Percentiles rank a stretch among this genome's conserved stretches.
These are phyloP conservation scores for Aspergillus pseudoviridinutans DNA, from an alignment of 2,329 filamentous ascomycete species.

Conservation along the genomic window DNA sequence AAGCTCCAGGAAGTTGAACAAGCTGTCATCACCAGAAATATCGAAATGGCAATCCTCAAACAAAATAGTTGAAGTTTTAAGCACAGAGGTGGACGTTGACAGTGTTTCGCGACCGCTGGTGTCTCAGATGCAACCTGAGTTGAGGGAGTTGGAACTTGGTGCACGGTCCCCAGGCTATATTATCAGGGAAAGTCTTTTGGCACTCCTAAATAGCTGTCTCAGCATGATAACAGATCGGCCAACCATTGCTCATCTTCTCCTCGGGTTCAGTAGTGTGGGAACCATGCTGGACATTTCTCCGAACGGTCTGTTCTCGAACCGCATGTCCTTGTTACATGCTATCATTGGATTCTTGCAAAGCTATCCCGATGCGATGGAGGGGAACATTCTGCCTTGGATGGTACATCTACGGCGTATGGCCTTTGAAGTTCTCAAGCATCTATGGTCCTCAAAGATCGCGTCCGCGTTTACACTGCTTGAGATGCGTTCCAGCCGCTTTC, in stretches of 20 bases:
- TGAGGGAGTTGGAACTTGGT: slow-evolving; percentile 69
- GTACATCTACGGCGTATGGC: slow-evolving; percentile 64
- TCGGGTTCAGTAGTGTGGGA: slow-evolving; percentile 78
- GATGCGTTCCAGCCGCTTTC: slow-evolving; percentile 71
- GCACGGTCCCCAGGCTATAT: slow-evolving; percentile 68
- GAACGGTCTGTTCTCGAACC: slow-evolving; percentile 66
- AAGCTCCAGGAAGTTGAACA: slow-evolving; percentile 74
- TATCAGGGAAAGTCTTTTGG: slow-evolving; percentile 78
- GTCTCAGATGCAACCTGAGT: slow-evolving; percentile 59
- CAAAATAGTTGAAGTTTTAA: slow-evolving; percentile 83
- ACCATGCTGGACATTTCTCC: slow-evolving; percentile 65
- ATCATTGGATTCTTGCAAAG: slow-evolving; percentile 68
- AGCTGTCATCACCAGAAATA: slow-evolving; percentile 61
- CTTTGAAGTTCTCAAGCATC: slow-evolving; percentile 69
- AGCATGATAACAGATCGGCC: slow-evolving; percentile 70
- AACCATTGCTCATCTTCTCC: slow-evolving; percentile 82
- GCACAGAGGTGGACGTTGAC: slow-evolving; percentile 73
- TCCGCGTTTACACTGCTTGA: slow-evolving; percentile 70
- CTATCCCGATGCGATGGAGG: slow-evolving; percentile 62
- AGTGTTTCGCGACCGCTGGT: slow-evolving; percentile 72
- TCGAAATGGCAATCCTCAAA: slow-evolving; percentile 65
- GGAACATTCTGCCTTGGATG: slow-evolving; percentile 63
- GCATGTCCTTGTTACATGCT: slow-evolving; percentile 77
- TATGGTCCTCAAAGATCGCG: slow-evolving; percentile 82
- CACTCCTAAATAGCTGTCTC: slow-evolving; percentile 80